Evolutionary conservation across 345 rosid species (phyloP), one percentile per base, ranked within the genome.

Genomic region (Hevea brasiliensis): DNA sequence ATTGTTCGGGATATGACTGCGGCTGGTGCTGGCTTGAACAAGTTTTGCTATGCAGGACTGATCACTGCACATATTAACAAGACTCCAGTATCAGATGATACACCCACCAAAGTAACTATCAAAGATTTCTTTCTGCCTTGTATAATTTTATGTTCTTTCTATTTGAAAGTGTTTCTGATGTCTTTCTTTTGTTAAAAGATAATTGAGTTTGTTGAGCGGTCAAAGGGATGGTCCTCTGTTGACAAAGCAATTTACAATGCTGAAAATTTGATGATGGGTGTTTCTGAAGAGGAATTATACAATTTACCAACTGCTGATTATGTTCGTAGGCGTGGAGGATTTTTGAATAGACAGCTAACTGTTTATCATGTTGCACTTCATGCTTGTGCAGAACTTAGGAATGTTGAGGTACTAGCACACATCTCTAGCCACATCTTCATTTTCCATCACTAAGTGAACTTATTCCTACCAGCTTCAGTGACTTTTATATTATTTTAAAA

Each of bases 1-100:
- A 91, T 95, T 76, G 92, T 95, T 32, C 93, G 97, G 67, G 99
- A 95, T 82, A 95, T 95, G 99, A 89, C 99, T 75, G 94, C 96
- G 59, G 97, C 94, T 75, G 99, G 93, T 82, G 96, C 87, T 73
- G 96, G 86, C 70, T 88, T 95, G 80, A 89, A 95, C 86, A 90
- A 87, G 84, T 95, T 89, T 87, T 95, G 98, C 84, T 92, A 95
- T 79, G 98, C 99, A 68, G 99, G 97, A 67, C 94, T 95, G 65
- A 92, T 95, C 74, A 64, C 85, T 67, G 98, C 96, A 29, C 90
- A 92, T 83, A 60, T 86, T 80, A 92, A 91, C 86, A 91, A 88
- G 85, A 80, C 35, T 11, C 92, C 98, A 41, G 53, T 84, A 75
- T 78, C 90, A 42, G 88, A 89, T 70, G 89, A 91, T 77, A 76